Evolutionary conservation across 192 early-diverging fungal species (phyloP), one percentile per base, ranked within the genome.

Genomic region (Globomyces pollinis-pini): DNA sequence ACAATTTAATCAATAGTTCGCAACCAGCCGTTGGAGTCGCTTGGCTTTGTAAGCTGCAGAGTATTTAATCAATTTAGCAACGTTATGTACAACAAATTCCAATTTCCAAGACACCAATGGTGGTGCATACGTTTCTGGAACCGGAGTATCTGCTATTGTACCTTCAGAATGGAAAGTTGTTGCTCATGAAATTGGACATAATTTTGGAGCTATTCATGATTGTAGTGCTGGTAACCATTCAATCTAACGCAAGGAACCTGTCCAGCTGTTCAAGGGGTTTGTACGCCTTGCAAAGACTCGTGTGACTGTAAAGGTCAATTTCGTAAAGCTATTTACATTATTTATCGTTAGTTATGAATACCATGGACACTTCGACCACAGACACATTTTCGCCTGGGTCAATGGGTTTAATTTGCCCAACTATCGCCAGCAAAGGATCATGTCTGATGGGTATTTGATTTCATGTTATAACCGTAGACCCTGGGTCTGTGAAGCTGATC

Each of bases 131-230:
- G 83, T 88, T 1, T 86, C 89, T 12, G 91, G 91, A 11, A 83
- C 88, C 0, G 94, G 86, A 34, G 85, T 97, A 1, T 91, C 88
- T 15, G 86, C 91, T 0, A 78, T 82, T n/a, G 83, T 79, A 16
- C 77, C 81, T n/a, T 83, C 85, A 57, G 89, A 92, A 66, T 97
- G 94, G 94, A 91, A 91, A 72, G 86, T 93, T 2, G 85, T 94
- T 11, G 94, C 94, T 23, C 94, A 97, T 63, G 94, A 94, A 69
- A 82, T 94, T 64, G 91, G 92, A 20, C 92, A 94, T 61, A 70
- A 38, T 24, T 49, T 36, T 42, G 91, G 92, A 31, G 92, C 92
- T 1, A 77, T 76, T 50, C 92, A 97, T 64, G 94, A 97, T 64
- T 97, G 94, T 60, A 87, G 79, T n/a, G n/a, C n/a, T n/a, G n/a